These are phyloP conservation scores for Pachysandra terminalis DNA, from an alignment of 164 flowering plant genomes.

Conservation along the genomic window DNA sequence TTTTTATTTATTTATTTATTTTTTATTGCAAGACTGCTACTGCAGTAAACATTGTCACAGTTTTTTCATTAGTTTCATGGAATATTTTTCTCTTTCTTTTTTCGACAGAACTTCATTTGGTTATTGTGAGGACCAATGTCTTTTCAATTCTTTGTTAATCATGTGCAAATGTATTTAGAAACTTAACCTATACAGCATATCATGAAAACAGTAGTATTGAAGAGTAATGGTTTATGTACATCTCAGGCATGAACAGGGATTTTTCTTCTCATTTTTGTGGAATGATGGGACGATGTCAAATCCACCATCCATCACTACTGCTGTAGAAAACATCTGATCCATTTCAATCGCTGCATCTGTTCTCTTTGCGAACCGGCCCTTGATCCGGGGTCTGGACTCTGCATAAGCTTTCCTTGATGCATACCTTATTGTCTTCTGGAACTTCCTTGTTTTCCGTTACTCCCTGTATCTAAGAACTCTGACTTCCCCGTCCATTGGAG, in stretches of 20 bases:
- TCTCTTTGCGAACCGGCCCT: conserved; percentile 86
- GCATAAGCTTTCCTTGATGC: conserved; percentile 96
- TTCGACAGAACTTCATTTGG: too few relatives aligned
- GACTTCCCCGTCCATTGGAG: conserved; percentile 76
- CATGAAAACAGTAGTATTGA: background rate
- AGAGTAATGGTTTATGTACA: too few relatives aligned
- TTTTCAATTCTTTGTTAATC: background rate
- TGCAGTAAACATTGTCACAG: too few relatives aligned
- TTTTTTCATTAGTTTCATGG: too few relatives aligned
- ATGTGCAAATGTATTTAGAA: too few relatives aligned
- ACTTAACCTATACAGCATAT: background rate
- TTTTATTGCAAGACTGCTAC: too few relatives aligned
- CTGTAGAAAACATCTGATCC: conserved; percentile 58
- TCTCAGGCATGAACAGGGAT: too few relatives aligned
- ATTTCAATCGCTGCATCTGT: conserved; percentile 59
- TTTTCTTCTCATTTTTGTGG: too few relatives aligned
- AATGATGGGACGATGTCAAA: conserved; percentile 72
- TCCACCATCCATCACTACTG: conserved; percentile 45
- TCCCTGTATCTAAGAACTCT: conserved; percentile 83
- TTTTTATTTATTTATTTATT: too few relatives aligned
- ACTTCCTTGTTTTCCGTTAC: conserved; percentile 81
- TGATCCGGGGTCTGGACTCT: conserved; percentile 85
- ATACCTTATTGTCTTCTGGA: conserved; percentile 90
- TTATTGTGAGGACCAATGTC: too few relatives aligned
- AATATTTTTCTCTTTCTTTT: too few relatives aligned